phyloP scores from a whole-genome alignment of 768 basidiomycete genomes.

The Solioccasus polychromus region DNA sequence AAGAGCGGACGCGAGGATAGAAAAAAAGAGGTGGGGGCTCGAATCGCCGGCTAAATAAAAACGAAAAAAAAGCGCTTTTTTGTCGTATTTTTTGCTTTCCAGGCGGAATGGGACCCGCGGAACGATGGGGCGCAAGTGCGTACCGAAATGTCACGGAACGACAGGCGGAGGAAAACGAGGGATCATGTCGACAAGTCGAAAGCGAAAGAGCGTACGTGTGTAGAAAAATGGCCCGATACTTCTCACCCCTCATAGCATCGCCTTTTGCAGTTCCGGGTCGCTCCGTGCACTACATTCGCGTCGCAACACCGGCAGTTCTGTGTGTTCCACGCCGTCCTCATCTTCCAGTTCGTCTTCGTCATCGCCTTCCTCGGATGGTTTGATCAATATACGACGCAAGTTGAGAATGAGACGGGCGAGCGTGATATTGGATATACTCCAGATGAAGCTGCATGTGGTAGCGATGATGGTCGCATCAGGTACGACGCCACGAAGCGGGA shows the following conservation, averaged over 20 bases:
- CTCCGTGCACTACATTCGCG: not conserved
- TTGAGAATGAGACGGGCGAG: conserved; percentile 35
- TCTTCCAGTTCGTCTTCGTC: not conserved
- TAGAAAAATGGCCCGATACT: not conserved
- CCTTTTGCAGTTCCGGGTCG: conserved; percentile 3
- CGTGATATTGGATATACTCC: conserved; percentile 34
- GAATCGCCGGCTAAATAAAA: too few species aligned
- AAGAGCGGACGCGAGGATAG: too few species aligned
- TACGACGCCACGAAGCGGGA: not conserved
- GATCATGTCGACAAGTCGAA: too few species aligned
- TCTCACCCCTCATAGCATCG: not conserved
- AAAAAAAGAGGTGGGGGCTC: too few species aligned
- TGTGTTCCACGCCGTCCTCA: not conserved
- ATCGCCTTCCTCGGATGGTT: not conserved
- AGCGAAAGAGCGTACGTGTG: not conserved
- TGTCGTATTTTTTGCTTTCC: too few species aligned
- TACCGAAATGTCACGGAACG: too few species aligned
- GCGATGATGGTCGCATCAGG: not conserved
- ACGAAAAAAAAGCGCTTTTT: too few species aligned
- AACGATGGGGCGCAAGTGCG: too few species aligned
- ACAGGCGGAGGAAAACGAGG: not conserved
- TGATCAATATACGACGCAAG: conserved; percentile 26
- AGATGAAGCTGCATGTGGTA: conserved; percentile 30
- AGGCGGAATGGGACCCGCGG: too few species aligned
- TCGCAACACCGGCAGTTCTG: conserved; percentile 6